Conservation (phyloP, 345 rosid species). For the Triadica sebifera region DNA sequence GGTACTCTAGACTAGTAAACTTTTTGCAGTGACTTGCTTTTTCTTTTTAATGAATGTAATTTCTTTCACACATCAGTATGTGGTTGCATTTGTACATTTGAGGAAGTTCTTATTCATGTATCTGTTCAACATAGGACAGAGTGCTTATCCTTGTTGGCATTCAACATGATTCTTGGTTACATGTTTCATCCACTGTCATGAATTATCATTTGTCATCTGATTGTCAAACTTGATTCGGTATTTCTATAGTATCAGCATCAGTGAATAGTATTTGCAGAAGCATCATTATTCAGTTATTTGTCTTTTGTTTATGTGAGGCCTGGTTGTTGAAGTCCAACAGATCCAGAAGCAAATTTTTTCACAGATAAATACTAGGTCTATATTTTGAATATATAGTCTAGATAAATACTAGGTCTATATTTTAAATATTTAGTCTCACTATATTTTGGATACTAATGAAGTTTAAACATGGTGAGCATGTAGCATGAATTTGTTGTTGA, state of each 20-base stretch:
- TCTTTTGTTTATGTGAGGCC: no score
- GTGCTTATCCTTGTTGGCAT: background rate
- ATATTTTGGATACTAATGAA: no score
- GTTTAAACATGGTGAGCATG: no score
- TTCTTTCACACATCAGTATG: background rate
- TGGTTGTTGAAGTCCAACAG: no score
- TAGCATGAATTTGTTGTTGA: no score
- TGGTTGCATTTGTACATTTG: background rate
- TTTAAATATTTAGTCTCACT: no score
- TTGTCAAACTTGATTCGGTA: background rate
- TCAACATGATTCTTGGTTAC: background rate
- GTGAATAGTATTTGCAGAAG: background rate
- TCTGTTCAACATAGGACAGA: background rate
- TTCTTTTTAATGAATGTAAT: background rate
- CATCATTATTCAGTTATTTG: background rate
- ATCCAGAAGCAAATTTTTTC: no score
- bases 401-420: no score
- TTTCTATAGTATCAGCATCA: background rate
- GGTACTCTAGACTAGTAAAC: constrained; percentile 40
- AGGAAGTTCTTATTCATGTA: background rate
- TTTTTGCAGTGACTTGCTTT: background rate
- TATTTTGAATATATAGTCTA: no score
- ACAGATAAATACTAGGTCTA: no score
- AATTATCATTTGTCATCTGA: background rate
- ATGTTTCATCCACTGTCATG: background rate